phyloP scores from a whole-genome alignment of 1,284 basidiomycete genomes.

The Abortiporus biennis region DNA sequence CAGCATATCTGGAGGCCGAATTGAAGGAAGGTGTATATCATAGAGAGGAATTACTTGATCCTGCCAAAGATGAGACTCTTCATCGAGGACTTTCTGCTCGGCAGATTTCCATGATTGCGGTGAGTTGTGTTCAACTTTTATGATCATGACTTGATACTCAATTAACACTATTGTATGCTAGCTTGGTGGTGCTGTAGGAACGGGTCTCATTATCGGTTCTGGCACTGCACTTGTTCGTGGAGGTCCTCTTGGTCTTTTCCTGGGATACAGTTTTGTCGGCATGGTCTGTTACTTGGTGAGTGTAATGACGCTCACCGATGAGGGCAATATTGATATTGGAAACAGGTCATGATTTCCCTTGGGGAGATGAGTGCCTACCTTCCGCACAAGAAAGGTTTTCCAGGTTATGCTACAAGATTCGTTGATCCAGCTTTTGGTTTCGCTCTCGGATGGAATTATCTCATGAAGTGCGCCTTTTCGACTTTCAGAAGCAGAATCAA shows the following conservation, averaged over 20 bases:
- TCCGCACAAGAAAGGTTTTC: conserved; percentile 35
- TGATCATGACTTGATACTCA: conserved; percentile 1
- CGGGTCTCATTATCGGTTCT: conserved; percentile 73
- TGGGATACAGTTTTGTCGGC: conserved; percentile 50
- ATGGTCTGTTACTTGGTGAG: conserved; percentile 45
- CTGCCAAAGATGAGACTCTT: conserved; percentile 36
- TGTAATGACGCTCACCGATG: neutral
- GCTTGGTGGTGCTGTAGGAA: conserved; percentile 60
- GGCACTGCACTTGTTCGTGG: conserved; percentile 49
- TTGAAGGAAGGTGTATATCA: conserved; percentile 13
- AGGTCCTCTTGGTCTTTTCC: conserved; percentile 45
- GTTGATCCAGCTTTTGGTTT: conserved; percentile 45
- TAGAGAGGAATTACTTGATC: conserved; percentile 36
- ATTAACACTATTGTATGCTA: conserved; percentile 15
- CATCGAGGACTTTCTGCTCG: conserved; percentile 61
- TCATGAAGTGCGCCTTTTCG: conserved; percentile 22
- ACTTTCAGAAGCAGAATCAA: no score
- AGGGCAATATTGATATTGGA: conserved; percentile 8
- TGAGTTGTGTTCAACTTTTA: conserved; percentile 26
- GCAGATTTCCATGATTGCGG: conserved; percentile 69
- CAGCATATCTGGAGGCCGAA: no score
- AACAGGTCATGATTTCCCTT: conserved; percentile 30
- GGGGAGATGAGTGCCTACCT: conserved; percentile 34
- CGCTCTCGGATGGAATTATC: conserved; percentile 35
- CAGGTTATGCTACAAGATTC: conserved; percentile 42